Evolutionary conservation across 805 yeast species (phyloP).

Genomic region (Pichia paraexigua): DNA sequence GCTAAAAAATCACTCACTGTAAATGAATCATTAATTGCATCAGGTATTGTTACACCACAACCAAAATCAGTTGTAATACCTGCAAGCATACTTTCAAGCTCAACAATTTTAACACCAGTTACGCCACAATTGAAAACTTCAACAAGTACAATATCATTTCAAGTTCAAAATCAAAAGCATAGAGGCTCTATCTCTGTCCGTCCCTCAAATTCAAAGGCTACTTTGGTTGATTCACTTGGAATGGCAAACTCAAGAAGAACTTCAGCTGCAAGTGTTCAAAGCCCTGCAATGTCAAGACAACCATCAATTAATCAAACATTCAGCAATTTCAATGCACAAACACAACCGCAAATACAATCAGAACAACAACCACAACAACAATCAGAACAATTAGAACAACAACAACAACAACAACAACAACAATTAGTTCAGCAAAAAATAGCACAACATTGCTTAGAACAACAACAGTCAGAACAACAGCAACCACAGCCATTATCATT

Average conservation of each 20-base stretch:
- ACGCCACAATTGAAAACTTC: conserved; percentile 14
- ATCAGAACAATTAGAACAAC: no score
- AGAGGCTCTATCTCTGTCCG: conserved; percentile 52
- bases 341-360: background rate
- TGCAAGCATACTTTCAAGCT: conserved; percentile 3
- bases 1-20: background rate
- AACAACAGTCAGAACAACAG: background rate
- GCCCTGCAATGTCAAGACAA: background rate
- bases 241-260: conserved; percentile 24
- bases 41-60: background rate
- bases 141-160: conserved; percentile 35
- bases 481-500: conserved; percentile 7
- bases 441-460: no score
- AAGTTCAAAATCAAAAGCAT: conserved; percentile 38
- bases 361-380: background rate
- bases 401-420: background rate
- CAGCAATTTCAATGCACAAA: background rate
- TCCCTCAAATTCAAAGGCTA: conserved; percentile 34
- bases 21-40: background rate
- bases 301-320: background rate
- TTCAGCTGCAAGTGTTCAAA: conserved; percentile 11
- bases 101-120: conserved; percentile 7
- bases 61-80: conserved; percentile 1
- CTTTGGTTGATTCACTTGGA: conserved; percentile 20
- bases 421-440: background rate